Evolutionary conservation across 148 eudicot genomes (phyloP), one percentile per base, ranked within the genome.

Genomic region (Rhododendron henanense): DNA sequence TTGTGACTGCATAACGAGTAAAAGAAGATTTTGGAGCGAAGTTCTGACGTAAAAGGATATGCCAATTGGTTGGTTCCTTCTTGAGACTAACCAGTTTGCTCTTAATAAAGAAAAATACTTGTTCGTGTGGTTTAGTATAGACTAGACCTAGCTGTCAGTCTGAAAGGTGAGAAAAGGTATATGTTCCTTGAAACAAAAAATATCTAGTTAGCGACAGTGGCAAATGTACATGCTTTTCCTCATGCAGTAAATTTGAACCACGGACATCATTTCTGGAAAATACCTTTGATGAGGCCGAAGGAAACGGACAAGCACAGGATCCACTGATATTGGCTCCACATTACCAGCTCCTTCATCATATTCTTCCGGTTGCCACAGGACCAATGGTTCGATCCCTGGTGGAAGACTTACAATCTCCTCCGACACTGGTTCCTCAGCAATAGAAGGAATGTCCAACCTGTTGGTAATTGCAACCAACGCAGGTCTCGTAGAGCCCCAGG

Each of bases 271-370:
- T 21, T 51, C 25, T 82, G 18, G 53, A 15, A 41, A 74, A 50
- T 95, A 97, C 99, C 99, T 95, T 89, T 97, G 99, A 91, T 97
- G 99, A 73, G 99, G 95, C 86, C 99, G 92, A 61, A 97, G 96
- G 87, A 94, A 97, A 33, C 89, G 94, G 87, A 94, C 96, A 88
- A 97, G 98, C 94, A 95, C 67, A 35, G 93, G 87, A 84, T 97
- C 99, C 79, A 97, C 99, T 73, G 76, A 77, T 73, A 97, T 94
- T 16, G 87, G 88, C 13, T 86, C 57, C 85, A 83, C 82, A 55
- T 76, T 86, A 83, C 48, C 77, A 83, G 83, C 89, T 85, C 59
- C 91, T 82, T 85, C 92, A 19, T 83, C 89, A 37, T 84, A 63
- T 55, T 94, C 98, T 59, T 94, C 98, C 47, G 93, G 92, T 83